Evolutionary conservation across 208 protist species (phyloP), one percentile per base, ranked within the genome.

Genomic region (Leishmania turanica): DNA sequence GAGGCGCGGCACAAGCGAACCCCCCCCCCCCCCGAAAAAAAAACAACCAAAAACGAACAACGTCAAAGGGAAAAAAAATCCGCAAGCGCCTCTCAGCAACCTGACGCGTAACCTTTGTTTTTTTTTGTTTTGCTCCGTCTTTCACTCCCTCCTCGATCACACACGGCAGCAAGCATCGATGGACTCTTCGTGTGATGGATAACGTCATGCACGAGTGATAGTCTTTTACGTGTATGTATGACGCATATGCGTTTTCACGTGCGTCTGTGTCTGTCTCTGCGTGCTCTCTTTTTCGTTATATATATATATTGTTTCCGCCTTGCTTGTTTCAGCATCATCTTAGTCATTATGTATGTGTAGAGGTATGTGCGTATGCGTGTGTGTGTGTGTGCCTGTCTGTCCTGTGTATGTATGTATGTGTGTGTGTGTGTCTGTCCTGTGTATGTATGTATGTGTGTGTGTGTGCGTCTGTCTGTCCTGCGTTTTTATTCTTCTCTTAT

Each of bases 341-440:
- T 64, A 31, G 62, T 15, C 13, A 68, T 68, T 75, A 19, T 75
- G 70, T 75, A 51, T 75, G 70, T 58, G 45, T 60, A 34, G 42
- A 56, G 13, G 47, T 54, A 34, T 75, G 47, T 75, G 70, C 31
- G 70, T 58, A 37, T 58, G 31, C 37, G 70, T 75, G 66, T 51
- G 66, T 49, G 66, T 72, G 0, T 73, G 40, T 3, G n/a, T 13
- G 11, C 5, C 0, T 60, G 56, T 9, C 9, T 60, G 56, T 13
- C 49, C 49, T 72, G 42, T 72, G 68, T 72, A 15, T 72, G 42
- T 72, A 31, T 51, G 68, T 40, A 40, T 31, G 42, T 72, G 34
- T n/a, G 15, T 49, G 68, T 15, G 17, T 72, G 15, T 49, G 68
- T 4, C 9, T 60, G 56, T 15, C 49, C 49, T n/a, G 45, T 51